Evolutionary conservation across 371 early-diverging fungal genomes (phyloP).

Genomic region (Caulochytrium protostelioides): DNA sequence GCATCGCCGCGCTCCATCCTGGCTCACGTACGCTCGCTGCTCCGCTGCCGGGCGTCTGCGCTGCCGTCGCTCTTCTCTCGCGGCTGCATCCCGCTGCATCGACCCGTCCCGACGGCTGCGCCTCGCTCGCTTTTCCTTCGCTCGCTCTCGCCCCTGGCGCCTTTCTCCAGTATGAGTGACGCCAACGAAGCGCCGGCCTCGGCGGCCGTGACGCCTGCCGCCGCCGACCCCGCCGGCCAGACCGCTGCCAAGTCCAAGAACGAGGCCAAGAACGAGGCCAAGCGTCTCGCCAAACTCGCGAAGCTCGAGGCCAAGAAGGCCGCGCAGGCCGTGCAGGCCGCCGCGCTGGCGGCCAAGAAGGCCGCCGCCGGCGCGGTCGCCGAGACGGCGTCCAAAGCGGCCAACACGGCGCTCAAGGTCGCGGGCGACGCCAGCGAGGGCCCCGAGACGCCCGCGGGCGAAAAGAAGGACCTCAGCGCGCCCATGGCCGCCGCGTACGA

Average conservation of each 20-base stretch:
- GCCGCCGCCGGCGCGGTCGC: constrained; percentile 14
- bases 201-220: no score
- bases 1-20: no score
- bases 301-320: constrained; percentile 85
- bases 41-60: no score
- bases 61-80: no score
- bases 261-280: constrained; percentile 60
- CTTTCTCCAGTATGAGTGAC: no score
- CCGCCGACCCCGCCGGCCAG: not conserved
- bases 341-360: constrained; percentile 27
- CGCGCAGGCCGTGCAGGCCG: constrained; percentile 16
- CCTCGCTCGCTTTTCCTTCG: no score
- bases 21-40: no score
- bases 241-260: constrained; percentile 7
- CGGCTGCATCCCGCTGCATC: no score
- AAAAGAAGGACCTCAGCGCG: constrained; percentile 76
- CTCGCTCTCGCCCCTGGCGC: no score
- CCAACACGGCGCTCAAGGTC: constrained; percentile 21
- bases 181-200: no score
- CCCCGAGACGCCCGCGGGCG: constrained; percentile 48
- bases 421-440: constrained; percentile 12
- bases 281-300: constrained; percentile 71
- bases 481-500: constrained; percentile 71
- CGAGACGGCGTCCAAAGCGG: constrained; percentile 2
- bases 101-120: no score